Evolutionary conservation across 208 protist species (phyloP), one percentile per base, ranked within the genome.

Genomic region (Trypanosomatidae sp.): DNA sequence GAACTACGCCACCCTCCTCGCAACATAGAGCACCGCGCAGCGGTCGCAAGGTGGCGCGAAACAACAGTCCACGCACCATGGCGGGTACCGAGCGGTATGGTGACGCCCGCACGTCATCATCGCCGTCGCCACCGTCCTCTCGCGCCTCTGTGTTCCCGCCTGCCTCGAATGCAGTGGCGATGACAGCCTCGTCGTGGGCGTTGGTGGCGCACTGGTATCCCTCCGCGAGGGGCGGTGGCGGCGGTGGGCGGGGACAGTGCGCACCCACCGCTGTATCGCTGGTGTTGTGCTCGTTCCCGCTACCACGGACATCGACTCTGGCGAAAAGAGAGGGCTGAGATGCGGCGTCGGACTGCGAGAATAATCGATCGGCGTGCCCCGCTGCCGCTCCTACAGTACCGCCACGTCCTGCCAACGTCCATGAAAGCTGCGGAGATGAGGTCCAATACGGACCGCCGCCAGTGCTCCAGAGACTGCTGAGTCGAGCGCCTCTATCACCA

Each of bases 1-100:
- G 70, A 33, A 85, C 60, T 2, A 69, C 69, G 41, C 77, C 82
- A 15, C n/a, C 66, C 75, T 87, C 82, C 66, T 83, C 82, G 28
- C 56, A 68, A 41, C 69, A 75, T 1, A 87, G 28, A 19, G 72
- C 28, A 19, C 82, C 75, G 8, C 71, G 74, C 66, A 87, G 49
- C 4, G 82, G 79, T 3, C 82, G 71, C 56, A 87, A 71, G 13
- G 77, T 80, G 1, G 73, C 74, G 17, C 70, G 76, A 44, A 81
- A 81, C 65, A 86, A 41, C 49, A 68, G 62, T 30, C 66, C 58
- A 17, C 64, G 66, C 22, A 64, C 58, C 49, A 41, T n/a, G 28
- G 19, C 49, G 30, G 66, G 28, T 36, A 33, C 6, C 1, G 25
- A 15, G 46, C 66, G 28, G 49, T 41, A 44, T 17, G 10, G 47